Base-by-base conservation (phyloP, 2,329 filamentous ascomycete species). In the Zopfia rhizophila region DNA sequence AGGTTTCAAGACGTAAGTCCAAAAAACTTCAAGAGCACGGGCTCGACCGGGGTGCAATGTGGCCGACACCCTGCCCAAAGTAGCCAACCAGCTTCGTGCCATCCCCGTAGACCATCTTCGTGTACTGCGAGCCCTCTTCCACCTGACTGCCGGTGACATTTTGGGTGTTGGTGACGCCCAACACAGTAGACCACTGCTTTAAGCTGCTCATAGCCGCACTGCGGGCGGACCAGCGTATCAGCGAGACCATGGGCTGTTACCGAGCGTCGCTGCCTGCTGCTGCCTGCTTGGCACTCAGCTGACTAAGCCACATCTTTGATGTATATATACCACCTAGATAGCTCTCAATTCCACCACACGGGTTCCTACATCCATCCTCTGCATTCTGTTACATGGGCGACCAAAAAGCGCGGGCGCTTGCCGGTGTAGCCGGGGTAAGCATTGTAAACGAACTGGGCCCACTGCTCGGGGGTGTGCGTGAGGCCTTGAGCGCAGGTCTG, bases 401-500 rank as follows among this genome's bases (percentile, higher is more conserved):
- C 22, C 33, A 19, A 14, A 10, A 53, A 18, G 5, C 30, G 18
- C 5, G 50, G 40, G 10, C 38, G 30, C 11, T 25, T 30, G 25
- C 50, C 46, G n/a, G 29, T 46, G 38, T 53, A 53, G n/a, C 43
- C 35, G 13, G 50, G 50, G 28, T 53, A 50, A 8, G 48, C 39
- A 18, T 48, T 51, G 2, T 36, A 23, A 10, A 57, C 54, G 19
- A 45, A 48, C 8, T 30, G 5, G 2, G 38, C 48, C 54, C 54
- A 57, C 24, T 57, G 25, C 5, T 38, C 42, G 3, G 48, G 28
- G 2, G 55, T 46, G 30, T 52, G 47, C 39, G 70, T 75, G 27
- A 86, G 76, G 58, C 85, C 78, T 81, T 84, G 87, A 28, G 79
- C 54, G 3, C 89, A 54, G 7, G 48, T 55, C 29, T 52, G 85